Conservation (phyloP, 78 protist genomes). For the Guillardia theta region DNA sequence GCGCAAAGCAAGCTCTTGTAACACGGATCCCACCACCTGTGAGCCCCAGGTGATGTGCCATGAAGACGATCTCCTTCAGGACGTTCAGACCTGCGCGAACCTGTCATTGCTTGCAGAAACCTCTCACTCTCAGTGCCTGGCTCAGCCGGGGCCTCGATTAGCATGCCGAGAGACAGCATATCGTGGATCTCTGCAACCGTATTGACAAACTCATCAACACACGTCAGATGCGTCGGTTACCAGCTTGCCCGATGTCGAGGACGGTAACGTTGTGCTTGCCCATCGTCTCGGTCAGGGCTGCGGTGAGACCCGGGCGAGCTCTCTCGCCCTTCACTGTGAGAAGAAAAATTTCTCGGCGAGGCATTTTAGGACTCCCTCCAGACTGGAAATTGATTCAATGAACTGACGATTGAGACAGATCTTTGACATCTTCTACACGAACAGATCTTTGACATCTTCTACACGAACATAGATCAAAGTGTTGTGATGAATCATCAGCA, state of each 20-base stretch:
- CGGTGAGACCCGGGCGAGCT: not conserved
- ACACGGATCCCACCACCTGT: too few species aligned
- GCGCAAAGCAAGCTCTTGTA: too few species aligned
- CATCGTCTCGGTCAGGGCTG: not conserved
- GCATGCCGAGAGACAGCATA: slow-evolving; percentile 18
- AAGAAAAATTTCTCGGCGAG: not conserved
- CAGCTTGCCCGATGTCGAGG: not conserved
- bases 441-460: too few species aligned
- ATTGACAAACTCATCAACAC: not conserved
- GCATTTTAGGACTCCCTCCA: too few species aligned
- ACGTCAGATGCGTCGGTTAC: not conserved
- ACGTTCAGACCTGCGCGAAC: not conserved
- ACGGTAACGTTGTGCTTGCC: slow-evolving; percentile 22
- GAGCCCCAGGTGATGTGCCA: slow-evolving; percentile 30
- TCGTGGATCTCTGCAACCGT: not conserved
- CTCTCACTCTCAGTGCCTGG: not conserved
- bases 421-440: too few species aligned
- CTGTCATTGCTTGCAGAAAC: too few species aligned
- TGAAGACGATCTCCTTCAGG: slow-evolving; percentile 15
- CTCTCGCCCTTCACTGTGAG: slow-evolving; percentile 27
- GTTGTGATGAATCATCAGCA: too few species aligned
- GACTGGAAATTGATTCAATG: too few species aligned
- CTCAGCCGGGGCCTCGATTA: slow-evolving; percentile 21
- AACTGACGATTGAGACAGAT: too few species aligned
- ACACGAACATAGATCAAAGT: too few species aligned